Evolutionary conservation across 176 grass and related monocot genomes (phyloP), one percentile per base, ranked within the genome.

Genomic region (Chloris gayana): DNA sequence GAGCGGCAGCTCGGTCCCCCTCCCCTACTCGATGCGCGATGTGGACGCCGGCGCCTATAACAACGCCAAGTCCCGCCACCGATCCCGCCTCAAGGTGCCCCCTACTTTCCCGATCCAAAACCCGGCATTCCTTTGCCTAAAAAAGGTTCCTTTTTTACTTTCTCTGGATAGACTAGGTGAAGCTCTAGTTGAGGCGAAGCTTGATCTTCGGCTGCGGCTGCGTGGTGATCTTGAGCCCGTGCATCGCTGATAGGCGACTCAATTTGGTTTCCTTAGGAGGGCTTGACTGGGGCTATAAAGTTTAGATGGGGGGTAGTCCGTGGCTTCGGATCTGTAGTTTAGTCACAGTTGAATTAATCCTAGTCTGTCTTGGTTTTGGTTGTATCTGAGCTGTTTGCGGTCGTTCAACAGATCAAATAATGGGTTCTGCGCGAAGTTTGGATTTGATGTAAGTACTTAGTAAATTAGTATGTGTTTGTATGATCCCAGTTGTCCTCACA

Each of bases 51-150:
- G 71, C 76, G 77, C 71, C 64, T 98, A 95, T 75, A 91, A 98
- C 96, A 98, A 98, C 82, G 92, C 90, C 70, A 95, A 95, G 70
- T 98, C 91, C 85, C 95, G 95, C 83, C 95, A 94, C 70, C 89
- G 95, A 72, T 98, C 95, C 35, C 87, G 81, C 30, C 83, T 94
- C 88, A 98, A 89, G 90, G 92, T 94, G 74, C 77, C 33, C 31
- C 45, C 33, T 68, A 46, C 32, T 7, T 32, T 75, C 9, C 26
- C 30, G 59, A 45, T 67, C 54, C 25, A 4, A 25, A n/a, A 6
- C 17, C 38, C 5, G 44, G 17, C 32, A 38, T 72, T 67, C 33
- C 42, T 4, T 34, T 78, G 17, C n/a, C 3, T 14, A 22, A 57
- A 25, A 45, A 57, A 42, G 5, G 12, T 34, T 38, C 1, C 0